These are phyloP conservation scores for Talaromyces liani DNA, from an alignment of 495 filamentous ascomycete genomes.

Conservation along the genomic window DNA sequence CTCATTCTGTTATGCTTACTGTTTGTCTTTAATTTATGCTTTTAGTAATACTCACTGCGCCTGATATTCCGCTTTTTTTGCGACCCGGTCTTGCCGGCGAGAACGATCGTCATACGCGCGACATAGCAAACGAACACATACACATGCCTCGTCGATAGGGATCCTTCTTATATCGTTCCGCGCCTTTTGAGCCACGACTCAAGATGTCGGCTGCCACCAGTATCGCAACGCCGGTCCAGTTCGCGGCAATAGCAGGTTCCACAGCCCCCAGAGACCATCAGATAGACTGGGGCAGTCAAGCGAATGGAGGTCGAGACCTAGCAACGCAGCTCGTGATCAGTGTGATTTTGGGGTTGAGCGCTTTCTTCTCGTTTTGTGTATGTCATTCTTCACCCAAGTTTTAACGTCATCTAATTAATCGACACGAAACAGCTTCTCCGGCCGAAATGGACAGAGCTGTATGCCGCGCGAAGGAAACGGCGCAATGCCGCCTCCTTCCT, in stretches of 20 bases:
- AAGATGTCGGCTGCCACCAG: background rate
- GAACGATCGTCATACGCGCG: background rate
- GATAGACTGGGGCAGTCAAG: constrained; percentile 27
- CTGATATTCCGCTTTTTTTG: background rate
- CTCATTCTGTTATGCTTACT: background rate
- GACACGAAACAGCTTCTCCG: constrained; percentile 55
- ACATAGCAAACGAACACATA: background rate
- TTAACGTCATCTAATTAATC: background rate
- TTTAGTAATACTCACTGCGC: background rate
- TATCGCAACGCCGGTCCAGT: background rate
- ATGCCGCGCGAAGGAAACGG: constrained; percentile 77
- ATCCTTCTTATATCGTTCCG: background rate
- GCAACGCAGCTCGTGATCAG: constrained; percentile 55
- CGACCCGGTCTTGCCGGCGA: background rate
- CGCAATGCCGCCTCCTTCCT: constrained; percentile 60
- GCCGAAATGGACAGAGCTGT: constrained; percentile 87
- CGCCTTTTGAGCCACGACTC: background rate
- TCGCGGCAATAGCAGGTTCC: background rate
- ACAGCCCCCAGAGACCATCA: background rate
- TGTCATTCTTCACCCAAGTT: background rate
- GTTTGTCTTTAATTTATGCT: background rate
- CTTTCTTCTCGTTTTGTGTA: constrained; percentile 61
- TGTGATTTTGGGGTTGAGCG: constrained; percentile 44
- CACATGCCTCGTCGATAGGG: background rate
- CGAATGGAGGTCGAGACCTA: constrained; percentile 41